Percentiles rank a stretch among this genome's conserved stretches.
These are phyloP conservation scores for Hemerocallis citrina DNA, from an alignment of 106 monocot genomes.

Conservation along the genomic window DNA sequence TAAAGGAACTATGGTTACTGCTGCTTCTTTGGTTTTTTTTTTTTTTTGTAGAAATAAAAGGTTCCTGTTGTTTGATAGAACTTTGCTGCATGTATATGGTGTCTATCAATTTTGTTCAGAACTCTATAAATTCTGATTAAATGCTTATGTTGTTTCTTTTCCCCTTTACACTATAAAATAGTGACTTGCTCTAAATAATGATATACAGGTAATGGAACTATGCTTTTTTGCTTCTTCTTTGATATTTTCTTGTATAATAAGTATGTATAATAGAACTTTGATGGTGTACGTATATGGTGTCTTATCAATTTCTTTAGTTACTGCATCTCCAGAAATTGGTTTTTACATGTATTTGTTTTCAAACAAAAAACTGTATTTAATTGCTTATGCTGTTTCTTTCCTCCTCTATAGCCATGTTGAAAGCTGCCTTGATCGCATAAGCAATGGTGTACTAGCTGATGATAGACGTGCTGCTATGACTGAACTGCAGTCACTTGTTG, in stretches of 20 bases:
- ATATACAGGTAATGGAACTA: too few species aligned
- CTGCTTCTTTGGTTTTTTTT: conserved; percentile 1
- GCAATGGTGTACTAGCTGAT: conserved; percentile 82
- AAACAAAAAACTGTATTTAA: too few species aligned
- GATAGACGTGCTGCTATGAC: conserved; percentile 81
- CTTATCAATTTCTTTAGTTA: neutral
- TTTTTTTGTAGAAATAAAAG: neutral
- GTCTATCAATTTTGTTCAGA: too few species aligned
- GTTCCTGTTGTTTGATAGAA: too few species aligned
- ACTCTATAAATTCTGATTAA: too few species aligned
- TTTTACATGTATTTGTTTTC: neutral
- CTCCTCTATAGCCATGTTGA: conserved; percentile 62
- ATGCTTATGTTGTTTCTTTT: too few species aligned
- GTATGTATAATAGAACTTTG: neutral
- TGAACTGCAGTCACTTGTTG: conserved; percentile 91
- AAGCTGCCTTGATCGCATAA: conserved; percentile 77
- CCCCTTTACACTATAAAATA: too few species aligned
- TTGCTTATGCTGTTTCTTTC: neutral
- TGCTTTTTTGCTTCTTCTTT: too few species aligned
- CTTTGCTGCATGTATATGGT: too few species aligned
- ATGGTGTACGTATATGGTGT: neutral
- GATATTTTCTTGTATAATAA: too few species aligned
- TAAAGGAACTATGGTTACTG: neutral
- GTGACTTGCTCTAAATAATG: too few species aligned
- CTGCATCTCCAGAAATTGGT: neutral